Evolutionary conservation across 129 eudicot species (phyloP), one percentile per base, ranked within the genome.

Genomic region (Flaveria linearis): DNA sequence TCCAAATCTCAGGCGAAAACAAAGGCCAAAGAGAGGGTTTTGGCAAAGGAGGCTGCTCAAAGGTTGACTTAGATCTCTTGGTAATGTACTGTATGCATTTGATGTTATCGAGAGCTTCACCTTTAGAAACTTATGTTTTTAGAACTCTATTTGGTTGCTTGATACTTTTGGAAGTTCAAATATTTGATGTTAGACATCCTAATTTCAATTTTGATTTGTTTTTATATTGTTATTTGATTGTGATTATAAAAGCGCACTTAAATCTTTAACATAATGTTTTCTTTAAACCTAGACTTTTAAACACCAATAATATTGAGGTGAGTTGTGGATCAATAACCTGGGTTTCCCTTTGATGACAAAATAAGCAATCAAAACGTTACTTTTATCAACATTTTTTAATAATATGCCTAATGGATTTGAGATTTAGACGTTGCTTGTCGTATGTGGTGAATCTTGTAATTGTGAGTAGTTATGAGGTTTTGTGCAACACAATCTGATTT

Each of bases 21-120:
- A 5, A 62, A 62, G 45, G 68, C 68, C 11, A 62, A 62, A 28
- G 68, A 62, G 43, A 33, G 68, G 45, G 68, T 62, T 62, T 30
- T 62, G 43, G 68, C 68, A 4, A 62, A 62, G 68, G 68, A 62
- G 68, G 68, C 45, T 62, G 68, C 68, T 30, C 68, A 62, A n/a
- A 62, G 68, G 12, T 4, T 62, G 68, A 62, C 41, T 28, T 62
- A 62, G 68, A 30, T 12, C 26, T 26, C 9, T 61, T 61, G n/a
- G 41, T 61, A 4, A 61, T 61, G 67, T 61, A 13, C 2, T 61
- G 67, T 25, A 60, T 61, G 41, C 67, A 61, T 61, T 61, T 61
- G 18, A 58, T 1, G 1, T 57, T 5, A 0, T 22, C 5, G 64
- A 11, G 15, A 28, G 39, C 41, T 13, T 60, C 25, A 17, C 67